Evolutionary conservation across 2,329 filamentous ascomycete genomes (phyloP), one percentile per base, ranked within the genome.

Genomic region (Graphium sp.): DNA sequence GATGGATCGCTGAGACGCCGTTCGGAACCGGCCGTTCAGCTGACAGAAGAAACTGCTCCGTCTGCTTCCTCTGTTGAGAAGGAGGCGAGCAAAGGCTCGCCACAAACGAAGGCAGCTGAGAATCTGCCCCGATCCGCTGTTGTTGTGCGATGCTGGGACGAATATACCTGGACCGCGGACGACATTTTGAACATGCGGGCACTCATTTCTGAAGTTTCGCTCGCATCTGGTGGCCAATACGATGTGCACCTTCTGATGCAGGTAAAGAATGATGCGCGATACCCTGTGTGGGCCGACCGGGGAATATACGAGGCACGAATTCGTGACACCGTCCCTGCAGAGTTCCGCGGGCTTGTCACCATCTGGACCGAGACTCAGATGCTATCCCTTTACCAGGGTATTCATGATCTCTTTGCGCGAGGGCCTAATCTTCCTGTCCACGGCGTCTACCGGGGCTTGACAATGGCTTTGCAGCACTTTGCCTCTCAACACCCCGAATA

Each of bases 301-400:
- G 67, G 71, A 26, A 62, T 61, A 28, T 94, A 75, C 56, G 60
- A 65, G 45, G 63, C 61, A 44, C 76, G 62, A 32, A 76, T 78
- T 46, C 58, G 68, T 29, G 69, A 77, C 28, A 66, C 68, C 16
- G 66, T 87, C 9, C 80, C 89, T 0, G 63, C 72, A 37, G 89
- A 98, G 45, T 94, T 98, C 53, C 76, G 69, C 39, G 81, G 81
- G 26, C 74, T 98, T 45, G 80, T 80, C 13, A 92, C 81, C 0
- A 63, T 95, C 6, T 98, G 89, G 89, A 89, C 82, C 1, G 84
- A 92, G 50, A 76, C 78, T 15, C 84, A 94, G 51, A 94, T 95
- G 84, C 63, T 77, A 30, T 69, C 84, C 33, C 66, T 92, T 41
- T 98, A 95, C 51, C 79, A 89, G 29, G 82, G 79, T 27, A 74